Base-by-base conservation (phyloP, 192 early-diverging fungal species). In the Coemansia biformis region DNA sequence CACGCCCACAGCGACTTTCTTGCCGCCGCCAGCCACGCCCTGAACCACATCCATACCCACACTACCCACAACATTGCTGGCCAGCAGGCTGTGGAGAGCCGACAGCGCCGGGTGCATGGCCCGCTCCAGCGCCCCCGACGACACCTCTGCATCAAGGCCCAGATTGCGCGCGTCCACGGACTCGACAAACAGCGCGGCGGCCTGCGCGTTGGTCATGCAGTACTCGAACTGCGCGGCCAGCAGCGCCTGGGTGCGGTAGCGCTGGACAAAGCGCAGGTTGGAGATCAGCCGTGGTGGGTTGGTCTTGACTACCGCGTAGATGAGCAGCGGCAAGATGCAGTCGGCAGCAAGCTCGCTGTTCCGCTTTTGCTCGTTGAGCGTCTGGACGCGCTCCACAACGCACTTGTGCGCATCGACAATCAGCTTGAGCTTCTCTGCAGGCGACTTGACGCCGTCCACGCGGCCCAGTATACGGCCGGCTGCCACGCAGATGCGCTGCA, bases 231-330 rank as follows among this genome's bases (percentile, higher is more conserved):
- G 66, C 30, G 73, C 41, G 4, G 59, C 37, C 22, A 75, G 55
- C 32, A 75, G 49, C 9, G 70, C 51, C 9, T 35, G 70, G 4
- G 52, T 54, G 19, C 63, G 69, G 56, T 59, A 78, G 19, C 59
- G 45, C 47, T 70, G 65, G 38, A 78, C 57, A 23, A 59, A 87
- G 51, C 75, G 76, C 21, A 87, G 50, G 32, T 84, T 87, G n/a
- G 82, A 84, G 2, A 85, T 64, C 8, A 87, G 77, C 23, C 80
- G 78, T 11, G 79, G 75, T 7, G 86, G 86, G 29, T 84, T 87
- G 44, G 75, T 75, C 38, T 78, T 78, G 4, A 84, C 80, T 15
- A 87, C 76, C 1, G 82, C 78, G 28, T 78, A 84, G 26, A 87
- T 87, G 11, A 87, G 48, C 21, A 87, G 40, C 4, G 86, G 86